These are phyloP conservation scores for Penicillium sp. DNA, from an alignment of 2,329 filamentous ascomycete species.

Conservation along the genomic window DNA sequence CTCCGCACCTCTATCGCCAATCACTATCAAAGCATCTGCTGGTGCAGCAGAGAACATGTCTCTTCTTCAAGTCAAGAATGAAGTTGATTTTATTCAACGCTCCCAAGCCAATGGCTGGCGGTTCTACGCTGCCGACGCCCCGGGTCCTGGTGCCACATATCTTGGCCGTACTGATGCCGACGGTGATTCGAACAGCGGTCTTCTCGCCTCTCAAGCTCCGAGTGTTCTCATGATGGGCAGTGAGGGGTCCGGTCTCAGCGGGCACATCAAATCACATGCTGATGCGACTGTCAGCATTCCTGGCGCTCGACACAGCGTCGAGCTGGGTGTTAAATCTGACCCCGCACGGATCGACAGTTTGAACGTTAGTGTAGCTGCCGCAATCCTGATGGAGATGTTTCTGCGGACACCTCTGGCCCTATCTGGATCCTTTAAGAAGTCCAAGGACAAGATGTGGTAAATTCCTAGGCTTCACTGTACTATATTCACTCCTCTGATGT, in stretches of 20 bases:
- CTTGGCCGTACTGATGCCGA: slow-evolving; percentile 16
- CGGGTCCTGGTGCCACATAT: slow-evolving; percentile 29
- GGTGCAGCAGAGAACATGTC: slow-evolving; percentile 81
- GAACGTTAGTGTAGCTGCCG: slow-evolving; percentile 89
- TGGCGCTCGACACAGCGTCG: slow-evolving; percentile 49
- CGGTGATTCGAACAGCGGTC: slow-evolving; percentile 42
- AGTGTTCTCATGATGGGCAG: slow-evolving; percentile 80
- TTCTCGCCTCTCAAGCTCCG: slow-evolving; percentile 58
- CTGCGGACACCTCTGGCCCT: slow-evolving; percentile 34
- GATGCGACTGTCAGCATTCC: slow-evolving; percentile 66
- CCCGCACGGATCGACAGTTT: slow-evolving; percentile 73
- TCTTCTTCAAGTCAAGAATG: slow-evolving; percentile 68
- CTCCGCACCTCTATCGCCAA: slow-evolving; percentile 71
- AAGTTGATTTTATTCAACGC: slow-evolving; percentile 67
- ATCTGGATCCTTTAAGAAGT: slow-evolving; percentile 20
- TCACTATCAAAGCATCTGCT: slow-evolving; percentile 82
- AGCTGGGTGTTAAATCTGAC: slow-evolving; percentile 33
- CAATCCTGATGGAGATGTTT: slow-evolving; percentile 59
- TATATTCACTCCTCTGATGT: background rate
- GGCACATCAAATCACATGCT: slow-evolving; percentile 63
- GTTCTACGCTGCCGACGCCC: slow-evolving; percentile 71
- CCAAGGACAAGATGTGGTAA: slow-evolving; percentile 18
- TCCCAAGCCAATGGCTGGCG: slow-evolving; percentile 76
- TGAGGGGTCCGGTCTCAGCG: slow-evolving; percentile 73
- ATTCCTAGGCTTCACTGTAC: background rate